Evolutionary conservation across 2,329 filamentous ascomycete species (phyloP), one percentile per base, ranked within the genome.

Genomic region (Hirsutella minnesotensis): DNA sequence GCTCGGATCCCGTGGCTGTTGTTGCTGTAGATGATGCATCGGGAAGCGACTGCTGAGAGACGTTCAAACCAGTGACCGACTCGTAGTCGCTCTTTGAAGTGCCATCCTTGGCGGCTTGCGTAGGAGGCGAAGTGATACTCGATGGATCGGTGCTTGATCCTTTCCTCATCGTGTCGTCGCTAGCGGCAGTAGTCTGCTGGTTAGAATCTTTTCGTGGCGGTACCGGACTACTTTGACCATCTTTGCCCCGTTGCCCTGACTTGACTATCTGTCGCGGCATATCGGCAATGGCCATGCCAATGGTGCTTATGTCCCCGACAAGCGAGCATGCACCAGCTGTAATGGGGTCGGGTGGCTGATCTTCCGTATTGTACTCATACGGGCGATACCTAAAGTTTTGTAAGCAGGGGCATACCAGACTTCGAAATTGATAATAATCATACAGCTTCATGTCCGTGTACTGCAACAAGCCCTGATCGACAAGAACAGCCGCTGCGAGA

Each of bases 281-380:
- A 54, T 94, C 87, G 1, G 85, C 85, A 34, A 94, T 72, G 1
- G 86, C 86, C 74, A 94, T 83, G 53, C 85, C 77, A 44, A 95
- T 81, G 33, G 76, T 83, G 21, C 83, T 80, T 38, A 92, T 69
- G n/a, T 89, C 90, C 5, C 84, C 83, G n/a, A 94, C 67, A 1
- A 95, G 63, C 0, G 88, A 86, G 37, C 79, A 77, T 0, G 86
- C 80, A 15, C 79, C 84, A 18, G 86, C 86, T 13, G 83, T 80
- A 20, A 94, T 75, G 0, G 87, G 86, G 49, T 92, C 87, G 53
- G 76, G 79, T 0, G 86, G 87, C 37, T 88, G 83, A 27, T 83
- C 77, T 45, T 87, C 83, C 0, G 83, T 86, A 49, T 83, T 78
- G 58, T 90, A 87, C 57, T 94, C 85, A 18, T 60, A 62, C 0